A percentile compares a stretch with the other conserved stretches of the same genome.
phyloP scores from a whole-genome alignment of 2,329 filamentous ascomycete species.

The Diaporthe citriasiana region DNA sequence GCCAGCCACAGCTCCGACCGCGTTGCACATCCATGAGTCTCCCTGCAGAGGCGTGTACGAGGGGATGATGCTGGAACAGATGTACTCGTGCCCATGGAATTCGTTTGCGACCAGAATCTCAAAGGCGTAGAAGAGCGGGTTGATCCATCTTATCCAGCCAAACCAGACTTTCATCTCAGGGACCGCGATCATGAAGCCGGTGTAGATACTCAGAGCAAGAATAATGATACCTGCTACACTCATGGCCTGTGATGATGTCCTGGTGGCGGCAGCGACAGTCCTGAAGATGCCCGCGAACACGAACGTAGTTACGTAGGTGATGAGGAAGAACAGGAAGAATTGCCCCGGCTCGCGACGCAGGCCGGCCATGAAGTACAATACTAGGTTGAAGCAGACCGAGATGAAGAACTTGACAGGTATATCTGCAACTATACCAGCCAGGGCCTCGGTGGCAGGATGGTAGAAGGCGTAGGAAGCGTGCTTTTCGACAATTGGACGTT shows the following conservation, averaged over 20 bases:
- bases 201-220: conserved; percentile 71
- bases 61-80: conserved; percentile 67
- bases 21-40: conserved; percentile 66
- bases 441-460: conserved; percentile 66
- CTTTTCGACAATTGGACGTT: conserved; percentile 64
- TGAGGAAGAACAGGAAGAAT: conserved; percentile 84
- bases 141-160: conserved; percentile 81
- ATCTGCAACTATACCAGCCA: conserved; percentile 67
- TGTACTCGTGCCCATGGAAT: conserved; percentile 70
- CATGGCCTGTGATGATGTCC: conserved; percentile 73
- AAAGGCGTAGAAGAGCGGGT: conserved; percentile 81
- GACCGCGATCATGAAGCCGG: conserved; percentile 67
- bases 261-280: conserved; percentile 78
- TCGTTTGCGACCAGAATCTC: conserved; percentile 82
- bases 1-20: conserved; percentile 68
- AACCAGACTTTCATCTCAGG: conserved; percentile 79
- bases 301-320: conserved; percentile 77
- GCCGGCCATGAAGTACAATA: conserved; percentile 70
- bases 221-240: conserved; percentile 67
- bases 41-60: conserved; percentile 59
- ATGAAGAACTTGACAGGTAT: conserved; percentile 70
- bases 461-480: conserved; percentile 65
- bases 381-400: conserved; percentile 65
- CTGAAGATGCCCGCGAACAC: conserved; percentile 84
- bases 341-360: conserved; percentile 70